Base-by-base conservation (phyloP, 768 basidiomycete genomes). In the Xerocomus spinulosus region DNA sequence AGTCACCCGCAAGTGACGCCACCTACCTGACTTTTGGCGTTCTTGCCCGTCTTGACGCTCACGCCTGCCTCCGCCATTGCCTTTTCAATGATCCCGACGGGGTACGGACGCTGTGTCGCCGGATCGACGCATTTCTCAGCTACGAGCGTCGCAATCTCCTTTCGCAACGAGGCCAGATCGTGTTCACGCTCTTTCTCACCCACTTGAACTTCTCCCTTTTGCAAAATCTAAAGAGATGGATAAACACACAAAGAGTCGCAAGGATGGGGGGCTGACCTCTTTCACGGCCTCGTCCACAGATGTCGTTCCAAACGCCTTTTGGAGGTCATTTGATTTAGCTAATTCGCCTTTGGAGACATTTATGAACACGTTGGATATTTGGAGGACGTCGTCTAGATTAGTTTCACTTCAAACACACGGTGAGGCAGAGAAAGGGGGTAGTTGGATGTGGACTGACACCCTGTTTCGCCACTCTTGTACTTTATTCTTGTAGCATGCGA, bases 401-500 rank as follows among this genome's bases (percentile, higher is more conserved):
- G 87, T 92, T 75, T 98, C 94, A 23, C 90, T 92, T 46, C 9
- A 40, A 58, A 52, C 18, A 18, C 13, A 17, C 12, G 32, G 48
- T 58, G 29, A 50, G 49, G 18, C 5, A 21, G 39, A 20, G 9
- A 3, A 28, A 25, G 30, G 5, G 15, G 7, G 17, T 25, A 18
- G 26, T 24, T 20, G 10, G 35, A 21, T 23, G 47, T 17, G 24
- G 24, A 73, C 84, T 63, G 68, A 91, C 84, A 95, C 87, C 52
- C 93, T 93, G 49, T 80, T 91, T 49, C 96, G 75, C 81, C 85
- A 99, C 66, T 96, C 94, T 58, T 94, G 91, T 23, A 99, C 96
- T 70, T 97, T 97, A 70, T 99, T 99, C 76, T 97, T 95, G 75
- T 98, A 99, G 69, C 93, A 96, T 30, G 96, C 95, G 59, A 99